phyloP scores from a whole-genome alignment of 331 rosid species.

The Rhamnella rubrinervis region DNA sequence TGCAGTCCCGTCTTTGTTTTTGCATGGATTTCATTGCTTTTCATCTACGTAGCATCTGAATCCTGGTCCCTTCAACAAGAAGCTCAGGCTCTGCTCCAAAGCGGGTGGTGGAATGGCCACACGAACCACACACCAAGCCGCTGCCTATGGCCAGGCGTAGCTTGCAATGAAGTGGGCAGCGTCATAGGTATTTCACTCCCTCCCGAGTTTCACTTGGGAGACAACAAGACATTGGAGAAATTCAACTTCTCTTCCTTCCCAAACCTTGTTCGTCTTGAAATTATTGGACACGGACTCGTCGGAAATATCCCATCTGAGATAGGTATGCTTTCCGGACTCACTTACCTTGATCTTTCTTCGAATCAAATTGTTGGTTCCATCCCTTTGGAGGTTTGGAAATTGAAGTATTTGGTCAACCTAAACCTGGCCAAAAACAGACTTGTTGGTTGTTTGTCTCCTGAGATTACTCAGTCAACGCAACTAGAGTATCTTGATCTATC shows the following conservation, averaged over 20 bases:
- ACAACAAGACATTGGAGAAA: background rate
- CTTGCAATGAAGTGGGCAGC: conserved; percentile 5
- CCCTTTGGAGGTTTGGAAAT: background rate
- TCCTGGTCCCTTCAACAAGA: background rate
- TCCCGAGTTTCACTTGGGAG: background rate
- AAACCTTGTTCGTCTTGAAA: background rate
- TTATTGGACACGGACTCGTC: background rate
- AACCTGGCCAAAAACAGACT: background rate
- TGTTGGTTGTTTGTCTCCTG: background rate
- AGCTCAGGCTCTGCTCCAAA: conserved; percentile 22
- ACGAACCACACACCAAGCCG: conserved; percentile 8
- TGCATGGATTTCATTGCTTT: no score
- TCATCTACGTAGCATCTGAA: no score
- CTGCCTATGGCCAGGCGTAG: conserved; percentile 11
- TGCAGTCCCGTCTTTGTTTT: no score
- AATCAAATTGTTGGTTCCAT: background rate
- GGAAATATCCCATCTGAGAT: conserved; percentile 1
- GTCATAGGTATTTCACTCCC: background rate
- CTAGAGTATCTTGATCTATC: conserved; percentile 5
- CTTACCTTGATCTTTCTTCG: conserved; percentile 5
- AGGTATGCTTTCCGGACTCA: background rate
- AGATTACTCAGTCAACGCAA: background rate
- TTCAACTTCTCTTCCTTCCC: conserved; percentile 11
- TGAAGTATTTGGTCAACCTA: conserved; percentile 6
- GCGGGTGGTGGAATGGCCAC: conserved; percentile 6